phyloP scores from a whole-genome alignment of 805 yeast genomes.

The Saccharomycopsis fermentans region DNA sequence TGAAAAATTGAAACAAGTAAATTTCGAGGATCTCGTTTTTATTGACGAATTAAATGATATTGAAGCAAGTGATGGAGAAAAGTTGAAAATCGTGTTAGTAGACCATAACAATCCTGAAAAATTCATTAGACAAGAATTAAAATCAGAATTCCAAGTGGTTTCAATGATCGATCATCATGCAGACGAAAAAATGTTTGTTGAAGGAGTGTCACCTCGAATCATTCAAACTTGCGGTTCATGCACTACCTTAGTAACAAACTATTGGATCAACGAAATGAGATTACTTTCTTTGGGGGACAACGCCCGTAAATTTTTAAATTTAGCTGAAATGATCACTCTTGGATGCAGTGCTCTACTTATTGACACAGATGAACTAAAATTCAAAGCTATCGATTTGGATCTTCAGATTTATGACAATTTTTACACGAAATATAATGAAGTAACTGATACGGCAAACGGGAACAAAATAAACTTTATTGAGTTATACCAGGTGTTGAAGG shows the following conservation, averaged over 20 bases:
- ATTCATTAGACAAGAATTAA: slow-evolving; percentile 21
- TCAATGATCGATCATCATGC: slow-evolving; percentile 85
- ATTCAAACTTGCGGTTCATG: slow-evolving; percentile 67
- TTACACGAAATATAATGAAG: background rate
- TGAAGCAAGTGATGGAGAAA: slow-evolving; percentile 9
- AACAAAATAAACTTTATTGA: slow-evolving; percentile 17
- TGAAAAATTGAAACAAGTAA: slow-evolving; percentile 32
- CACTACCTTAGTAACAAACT: slow-evolving; percentile 57
- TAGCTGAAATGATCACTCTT: slow-evolving; percentile 33
- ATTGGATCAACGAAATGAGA: slow-evolving; percentile 34
- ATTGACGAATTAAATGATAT: slow-evolving; percentile 46
- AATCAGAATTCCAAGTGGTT: slow-evolving; percentile 29
- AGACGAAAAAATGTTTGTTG: slow-evolving; percentile 44
- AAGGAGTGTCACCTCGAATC: slow-evolving; percentile 48
- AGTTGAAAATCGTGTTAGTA: slow-evolving; percentile 47
- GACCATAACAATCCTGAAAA: slow-evolving; percentile 75
- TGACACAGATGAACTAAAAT: slow-evolving; percentile 63
- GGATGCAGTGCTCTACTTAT: slow-evolving; percentile 59
- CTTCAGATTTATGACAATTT: slow-evolving; percentile 27
- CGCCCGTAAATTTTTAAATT: slow-evolving; percentile 10
- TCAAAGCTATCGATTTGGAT: slow-evolving; percentile 57
- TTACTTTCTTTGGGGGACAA: slow-evolving; percentile 7
- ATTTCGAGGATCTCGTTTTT: slow-evolving; percentile 43
- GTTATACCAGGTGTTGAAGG: slow-evolving; percentile 27
- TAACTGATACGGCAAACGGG: slow-evolving; percentile 10